A percentile compares a stretch with the other conserved stretches of the same genome.
Evolutionary conservation across 2,329 filamentous ascomycete species (phyloP).

Genomic region (Monilinia fructigena): DNA sequence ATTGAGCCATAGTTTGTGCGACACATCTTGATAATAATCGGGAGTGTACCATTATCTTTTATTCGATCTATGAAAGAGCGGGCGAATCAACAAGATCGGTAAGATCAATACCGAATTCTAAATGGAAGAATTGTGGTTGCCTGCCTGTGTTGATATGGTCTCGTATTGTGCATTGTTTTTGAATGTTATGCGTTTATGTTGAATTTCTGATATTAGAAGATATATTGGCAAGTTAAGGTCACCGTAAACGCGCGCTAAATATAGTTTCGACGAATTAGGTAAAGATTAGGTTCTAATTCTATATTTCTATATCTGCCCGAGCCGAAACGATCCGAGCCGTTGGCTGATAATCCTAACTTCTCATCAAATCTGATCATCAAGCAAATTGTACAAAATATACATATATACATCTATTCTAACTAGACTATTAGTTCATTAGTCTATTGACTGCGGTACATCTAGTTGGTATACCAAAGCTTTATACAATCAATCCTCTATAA

Average conservation of each 20-base stretch:
- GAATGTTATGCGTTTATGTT: not conserved
- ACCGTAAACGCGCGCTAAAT: slow-evolving; percentile 15
- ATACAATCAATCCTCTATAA: not conserved
- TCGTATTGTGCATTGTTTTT: slow-evolving; percentile 7
- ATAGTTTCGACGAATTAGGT: not conserved
- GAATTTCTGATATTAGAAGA: slow-evolving; percentile 11
- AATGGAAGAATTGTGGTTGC: slow-evolving; percentile 1
- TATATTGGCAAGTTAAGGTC: not conserved
- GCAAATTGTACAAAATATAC: not conserved
- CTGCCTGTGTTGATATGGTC: slow-evolving; percentile 8
- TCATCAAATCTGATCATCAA: slow-evolving; percentile 6
- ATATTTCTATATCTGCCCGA: not conserved
- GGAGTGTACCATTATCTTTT: slow-evolving; percentile 19
- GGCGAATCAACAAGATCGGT: not conserved
- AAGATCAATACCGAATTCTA: not conserved
- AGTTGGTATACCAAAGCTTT: not conserved
- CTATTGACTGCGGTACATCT: not conserved
- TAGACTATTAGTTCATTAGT: not conserved
- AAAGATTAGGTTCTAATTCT: too few relatives aligned
- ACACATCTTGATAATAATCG: slow-evolving; percentile 15
- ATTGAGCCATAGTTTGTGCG: not conserved
- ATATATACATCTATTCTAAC: not conserved
- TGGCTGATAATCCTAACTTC: slow-evolving; percentile 1
- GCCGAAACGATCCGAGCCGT: slow-evolving; percentile 16
- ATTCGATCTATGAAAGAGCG: slow-evolving; percentile 6